phyloP scores from a whole-genome alignment of 345 rosid species.

The Camelina laxa region DNA sequence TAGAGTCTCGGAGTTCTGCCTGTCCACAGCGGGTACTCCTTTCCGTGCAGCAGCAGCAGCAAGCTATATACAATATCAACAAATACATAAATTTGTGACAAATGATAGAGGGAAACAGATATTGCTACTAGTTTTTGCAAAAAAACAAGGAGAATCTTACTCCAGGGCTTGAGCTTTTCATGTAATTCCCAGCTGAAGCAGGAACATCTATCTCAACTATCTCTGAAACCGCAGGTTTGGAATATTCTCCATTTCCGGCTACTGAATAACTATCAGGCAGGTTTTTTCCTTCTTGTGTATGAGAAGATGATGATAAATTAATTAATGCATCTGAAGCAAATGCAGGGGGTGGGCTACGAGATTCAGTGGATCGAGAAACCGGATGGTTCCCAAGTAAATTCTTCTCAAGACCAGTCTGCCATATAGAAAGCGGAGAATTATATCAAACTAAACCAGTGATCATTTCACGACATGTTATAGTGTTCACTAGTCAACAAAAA shows the following conservation, averaged over 20 bases:
- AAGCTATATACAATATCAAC: slow-evolving; percentile 56
- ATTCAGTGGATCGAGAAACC: slow-evolving; percentile 63
- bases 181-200: slow-evolving; percentile 67
- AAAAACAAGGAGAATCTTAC: slow-evolving; percentile 55
- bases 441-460: slow-evolving; percentile 16
- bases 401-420: slow-evolving; percentile 89
- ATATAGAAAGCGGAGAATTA: slow-evolving; percentile 20
- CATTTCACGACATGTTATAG: slow-evolving; percentile 1
- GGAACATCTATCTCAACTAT: slow-evolving; percentile 90
- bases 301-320: slow-evolving; percentile 50
- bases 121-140: slow-evolving; percentile 10
- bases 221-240: slow-evolving; percentile 64
- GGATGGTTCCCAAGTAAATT: slow-evolving; percentile 87
- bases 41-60: slow-evolving; percentile 91
- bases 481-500: not conserved
- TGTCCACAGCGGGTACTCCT: slow-evolving; percentile 66
- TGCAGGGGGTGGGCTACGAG: slow-evolving; percentile 74
- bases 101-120: not conserved
- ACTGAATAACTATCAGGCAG: slow-evolving; percentile 50
- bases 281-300: slow-evolving; percentile 50
- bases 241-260: slow-evolving; percentile 51
- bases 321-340: slow-evolving; percentile 75
- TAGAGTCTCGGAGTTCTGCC: slow-evolving; percentile 77
- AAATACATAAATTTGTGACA: slow-evolving; percentile 3
- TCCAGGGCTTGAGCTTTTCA: slow-evolving; percentile 72